These are phyloP conservation scores for Ogataea dorogensis DNA, from an alignment of 805 yeast genomes.

Conservation along the genomic window DNA sequence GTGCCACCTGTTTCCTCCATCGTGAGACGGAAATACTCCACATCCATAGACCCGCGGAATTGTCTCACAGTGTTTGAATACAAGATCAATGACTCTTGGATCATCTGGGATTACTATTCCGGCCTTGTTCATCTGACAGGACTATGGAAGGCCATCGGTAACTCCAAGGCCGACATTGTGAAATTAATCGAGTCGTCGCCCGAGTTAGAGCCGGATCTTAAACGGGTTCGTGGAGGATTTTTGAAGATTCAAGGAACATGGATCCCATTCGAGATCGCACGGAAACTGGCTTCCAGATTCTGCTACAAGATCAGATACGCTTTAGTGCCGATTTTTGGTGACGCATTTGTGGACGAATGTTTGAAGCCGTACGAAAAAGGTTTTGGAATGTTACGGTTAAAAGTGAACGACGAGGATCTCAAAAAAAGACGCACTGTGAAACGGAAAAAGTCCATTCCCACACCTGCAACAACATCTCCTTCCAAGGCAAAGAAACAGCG, in stretches of 20 bases:
- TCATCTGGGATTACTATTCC: slow-evolving; percentile 82
- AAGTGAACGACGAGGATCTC: slow-evolving; percentile 29
- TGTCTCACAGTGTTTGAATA: slow-evolving; percentile 72
- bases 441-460: slow-evolving; percentile 16
- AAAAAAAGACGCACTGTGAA: slow-evolving; percentile 24
- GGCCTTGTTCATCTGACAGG: slow-evolving; percentile 89
- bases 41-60: slow-evolving; percentile 70
- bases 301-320: slow-evolving; percentile 76
- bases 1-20: slow-evolving; percentile 24
- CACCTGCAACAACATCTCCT: slow-evolving; percentile 2
- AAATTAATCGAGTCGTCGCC: slow-evolving; percentile 67
- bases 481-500: slow-evolving; percentile 5
- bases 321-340: slow-evolving; percentile 78
- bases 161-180: slow-evolving; percentile 73
- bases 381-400: slow-evolving; percentile 59
- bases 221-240: slow-evolving; percentile 85
- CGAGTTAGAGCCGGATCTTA: slow-evolving; percentile 57
- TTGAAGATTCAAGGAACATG: slow-evolving; percentile 94
- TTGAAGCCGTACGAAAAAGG: slow-evolving; percentile 58
- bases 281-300: slow-evolving; percentile 64
- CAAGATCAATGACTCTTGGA: slow-evolving; percentile 64
- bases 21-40: slow-evolving; percentile 55
- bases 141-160: slow-evolving; percentile 75
- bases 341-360: slow-evolving; percentile 60
- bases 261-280: slow-evolving; percentile 73